Conservation (phyloP, 139 green algal genomes). For the Yamagishiella unicocca region DNA sequence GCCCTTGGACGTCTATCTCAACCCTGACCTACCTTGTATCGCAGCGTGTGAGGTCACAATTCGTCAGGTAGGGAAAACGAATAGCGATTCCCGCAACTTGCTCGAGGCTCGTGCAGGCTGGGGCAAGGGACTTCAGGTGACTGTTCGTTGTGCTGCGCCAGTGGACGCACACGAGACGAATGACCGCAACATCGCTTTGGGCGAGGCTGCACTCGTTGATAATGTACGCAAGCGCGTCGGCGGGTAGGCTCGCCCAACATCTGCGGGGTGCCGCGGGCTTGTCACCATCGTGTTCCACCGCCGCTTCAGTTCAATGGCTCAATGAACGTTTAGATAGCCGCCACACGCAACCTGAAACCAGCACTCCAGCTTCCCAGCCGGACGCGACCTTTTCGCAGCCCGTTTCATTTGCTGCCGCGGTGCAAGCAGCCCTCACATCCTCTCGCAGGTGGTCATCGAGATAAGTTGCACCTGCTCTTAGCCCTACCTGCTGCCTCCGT, state of each 20-base stretch:
- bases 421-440: too few relatives aligned
- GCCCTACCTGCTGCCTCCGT: constrained; percentile 8
- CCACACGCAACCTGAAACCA: too few relatives aligned
- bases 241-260: constrained; percentile 11
- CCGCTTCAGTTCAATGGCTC: not conserved
- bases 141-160: constrained; percentile 12
- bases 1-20: too few relatives aligned
- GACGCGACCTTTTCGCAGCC: too few relatives aligned
- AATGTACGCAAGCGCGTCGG: constrained; percentile 4
- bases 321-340: too few relatives aligned
- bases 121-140: not conserved
- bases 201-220: constrained; percentile 14
- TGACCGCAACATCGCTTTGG: not conserved
- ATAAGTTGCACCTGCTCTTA: too few relatives aligned
- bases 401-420: too few relatives aligned
- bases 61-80: constrained; percentile 35
- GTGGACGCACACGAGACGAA: constrained; percentile 12
- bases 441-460: too few relatives aligned
- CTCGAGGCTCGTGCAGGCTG: constrained; percentile 12
- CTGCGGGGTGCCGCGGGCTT: not conserved
- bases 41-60: constrained; percentile 19
- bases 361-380: too few relatives aligned
- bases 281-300: not conserved
- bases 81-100: not conserved
- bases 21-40: constrained; percentile 11